These are phyloP conservation scores for Xylaria castorea DNA, from an alignment of 495 filamentous ascomycete genomes.

Conservation along the genomic window DNA sequence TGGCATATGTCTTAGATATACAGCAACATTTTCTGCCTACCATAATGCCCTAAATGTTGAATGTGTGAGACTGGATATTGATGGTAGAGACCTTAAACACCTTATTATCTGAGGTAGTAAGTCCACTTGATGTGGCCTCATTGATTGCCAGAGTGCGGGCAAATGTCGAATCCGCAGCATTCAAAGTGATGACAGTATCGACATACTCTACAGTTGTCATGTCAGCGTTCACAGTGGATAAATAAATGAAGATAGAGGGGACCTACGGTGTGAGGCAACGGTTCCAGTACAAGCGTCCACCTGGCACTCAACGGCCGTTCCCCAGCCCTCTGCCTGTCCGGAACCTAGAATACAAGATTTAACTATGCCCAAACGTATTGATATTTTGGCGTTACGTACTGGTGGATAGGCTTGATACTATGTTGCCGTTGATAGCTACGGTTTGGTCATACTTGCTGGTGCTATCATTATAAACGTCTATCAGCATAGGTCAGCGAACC, in stretches of 20 bases:
- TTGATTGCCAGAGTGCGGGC: conserved; percentile 39
- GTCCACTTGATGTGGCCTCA: conserved; percentile 38
- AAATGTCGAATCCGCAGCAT: conserved; percentile 40
- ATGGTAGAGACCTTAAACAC: conserved; percentile 43
- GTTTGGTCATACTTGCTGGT: conserved; percentile 51
- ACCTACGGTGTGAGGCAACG: conserved; percentile 45
- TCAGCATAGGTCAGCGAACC: not conserved
- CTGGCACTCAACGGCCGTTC: conserved; percentile 52
- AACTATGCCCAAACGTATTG: not conserved
- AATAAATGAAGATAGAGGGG: not conserved
- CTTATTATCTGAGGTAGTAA: conserved; percentile 42
- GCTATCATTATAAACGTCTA: conserved; percentile 49
- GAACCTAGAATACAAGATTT: conserved; percentile 2
- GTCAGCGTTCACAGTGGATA: not conserved
- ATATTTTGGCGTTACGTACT: not conserved
- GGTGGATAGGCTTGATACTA: conserved; percentile 45
- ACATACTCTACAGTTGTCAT: conserved; percentile 37
- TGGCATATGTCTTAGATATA: too few relatives aligned
- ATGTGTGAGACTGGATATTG: conserved; percentile 44
- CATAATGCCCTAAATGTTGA: conserved; percentile 25
- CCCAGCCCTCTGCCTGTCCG: conserved; percentile 45
- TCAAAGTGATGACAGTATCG: conserved; percentile 44
- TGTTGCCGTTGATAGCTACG: conserved; percentile 43
- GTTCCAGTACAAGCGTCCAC: conserved; percentile 46
- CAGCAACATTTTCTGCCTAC: too few relatives aligned